Base-by-base conservation (phyloP, 1,284 basidiomycete genomes). In the Boletus sp. region DNA sequence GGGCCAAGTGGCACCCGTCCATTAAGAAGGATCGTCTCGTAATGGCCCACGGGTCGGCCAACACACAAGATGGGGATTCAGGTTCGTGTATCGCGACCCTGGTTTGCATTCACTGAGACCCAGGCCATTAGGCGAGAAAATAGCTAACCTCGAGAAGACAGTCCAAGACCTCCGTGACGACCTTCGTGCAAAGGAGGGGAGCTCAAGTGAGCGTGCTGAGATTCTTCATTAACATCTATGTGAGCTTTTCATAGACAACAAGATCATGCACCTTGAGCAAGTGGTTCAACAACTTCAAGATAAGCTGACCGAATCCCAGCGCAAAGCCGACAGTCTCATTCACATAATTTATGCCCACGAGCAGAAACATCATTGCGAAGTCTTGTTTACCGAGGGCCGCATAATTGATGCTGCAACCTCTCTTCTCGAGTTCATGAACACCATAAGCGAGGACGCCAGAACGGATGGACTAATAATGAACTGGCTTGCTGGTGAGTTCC, bases 311-410 rank as follows among this genome's bases (percentile, higher is more conserved):
- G 23, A 50, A 17, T 56, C 55, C 10, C 4, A 49, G 23, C 47
- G n/a, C 16, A 28, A 40, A 31, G 47, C 47, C 21, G 7, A 50
- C 21, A 14, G 27, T 19, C 28, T 56, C 9, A 10, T 25, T 7
- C 55, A 51, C 11, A 40, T 56, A 31, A 7, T 56, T 33, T 37
- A 28, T 30, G 55, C n/a, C 6, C 37, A 56, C 7, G 55, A 56
- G n/a, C 55, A 56, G 46, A 56, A 56, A 31, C 46, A 56, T 30
- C 55, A 31, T 23, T 56, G 55, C 17, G 55, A 56, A n/a, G 27
- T 19, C 8, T 10, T 49, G 28, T 56, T 38, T 31, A 28, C 47
- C 2, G 27, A 40, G n/a, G 55, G 37, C 23, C 37, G n/a, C 28
- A 40, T 49, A 30, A 25, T 40, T 3, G 47, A 56, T 49, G 55